Evolutionary conservation across 1,284 basidiomycete genomes (phyloP).

Genomic region (Ceratobasidium sp.): DNA sequence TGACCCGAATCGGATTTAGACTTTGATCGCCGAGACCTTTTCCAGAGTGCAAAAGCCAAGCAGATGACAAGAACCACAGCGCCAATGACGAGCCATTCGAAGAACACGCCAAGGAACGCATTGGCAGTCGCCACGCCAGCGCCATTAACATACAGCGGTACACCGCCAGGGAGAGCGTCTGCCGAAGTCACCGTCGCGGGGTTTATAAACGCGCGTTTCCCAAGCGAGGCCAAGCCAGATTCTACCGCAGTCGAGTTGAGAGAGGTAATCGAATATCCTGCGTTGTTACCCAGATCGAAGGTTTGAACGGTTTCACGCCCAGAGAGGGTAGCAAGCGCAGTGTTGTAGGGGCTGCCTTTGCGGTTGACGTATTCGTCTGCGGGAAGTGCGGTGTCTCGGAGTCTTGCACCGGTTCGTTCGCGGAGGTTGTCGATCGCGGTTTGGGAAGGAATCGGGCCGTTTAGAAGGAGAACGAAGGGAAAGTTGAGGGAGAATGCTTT

Average conservation of each 20-base stretch:
- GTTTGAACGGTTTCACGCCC: background rate
- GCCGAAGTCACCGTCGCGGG: slow-evolving; percentile 72
- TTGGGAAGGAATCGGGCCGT: slow-evolving; percentile 72
- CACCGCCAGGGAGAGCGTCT: slow-evolving; percentile 80
- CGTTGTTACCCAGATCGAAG: background rate
- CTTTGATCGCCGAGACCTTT: background rate
- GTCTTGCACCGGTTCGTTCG: slow-evolving; percentile 81
- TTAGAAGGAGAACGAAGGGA: slow-evolving; percentile 87
- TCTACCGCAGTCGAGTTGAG: slow-evolving; percentile 44
- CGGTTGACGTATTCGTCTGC: slow-evolving; percentile 80
- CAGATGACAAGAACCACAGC: slow-evolving; percentile 70
- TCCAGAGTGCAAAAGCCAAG: background rate
- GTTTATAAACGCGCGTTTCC: slow-evolving; percentile 48
- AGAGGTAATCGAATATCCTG: slow-evolving; percentile 13
- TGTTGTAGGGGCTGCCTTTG: slow-evolving; percentile 84
- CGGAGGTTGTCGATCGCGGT: slow-evolving; percentile 86
- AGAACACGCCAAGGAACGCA: slow-evolving; percentile 86
- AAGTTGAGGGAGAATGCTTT: slow-evolving; percentile 74
- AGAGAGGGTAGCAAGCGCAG: slow-evolving; percentile 48
- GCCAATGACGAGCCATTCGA: slow-evolving; percentile 75
- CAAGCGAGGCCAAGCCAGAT: slow-evolving; percentile 23
- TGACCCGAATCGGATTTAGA: background rate
- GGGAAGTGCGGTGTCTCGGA: slow-evolving; percentile 73
- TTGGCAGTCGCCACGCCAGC: slow-evolving; percentile 83
- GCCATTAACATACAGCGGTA: slow-evolving; percentile 85